Evolutionary conservation across 805 yeast genomes (phyloP).

Genomic region (Cyberlindnera suaveolens): DNA sequence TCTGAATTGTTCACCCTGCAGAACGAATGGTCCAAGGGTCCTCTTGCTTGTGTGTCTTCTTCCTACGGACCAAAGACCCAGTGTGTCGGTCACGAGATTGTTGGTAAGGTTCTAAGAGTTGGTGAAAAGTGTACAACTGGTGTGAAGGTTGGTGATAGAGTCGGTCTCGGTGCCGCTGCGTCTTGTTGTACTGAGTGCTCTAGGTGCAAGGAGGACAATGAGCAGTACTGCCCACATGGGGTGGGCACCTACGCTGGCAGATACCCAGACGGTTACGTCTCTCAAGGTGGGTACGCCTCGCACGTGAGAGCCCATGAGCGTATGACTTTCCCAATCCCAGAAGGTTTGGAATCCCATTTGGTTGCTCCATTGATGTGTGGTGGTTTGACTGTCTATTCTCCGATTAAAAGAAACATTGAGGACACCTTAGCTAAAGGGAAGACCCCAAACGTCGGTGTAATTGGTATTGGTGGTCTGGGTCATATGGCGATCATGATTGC

Average conservation of each 20-base stretch:
- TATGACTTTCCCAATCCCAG: slow-evolving; percentile 61
- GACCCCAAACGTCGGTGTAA: slow-evolving; percentile 40
- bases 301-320: slow-evolving; percentile 59
- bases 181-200: slow-evolving; percentile 56
- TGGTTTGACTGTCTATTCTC: slow-evolving; percentile 68
- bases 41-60: slow-evolving; percentile 18
- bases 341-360: slow-evolving; percentile 38
- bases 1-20: slow-evolving; percentile 48
- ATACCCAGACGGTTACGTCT: slow-evolving; percentile 40
- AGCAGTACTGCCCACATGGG: slow-evolving; percentile 45
- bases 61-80: slow-evolving; percentile 31
- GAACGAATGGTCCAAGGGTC: slow-evolving; percentile 42
- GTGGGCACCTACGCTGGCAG: slow-evolving; percentile 46
- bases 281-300: slow-evolving; percentile 69
- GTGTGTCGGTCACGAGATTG: slow-evolving; percentile 65
- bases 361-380: slow-evolving; percentile 78
- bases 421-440: slow-evolving; percentile 16
- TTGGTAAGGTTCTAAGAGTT: slow-evolving; percentile 51
- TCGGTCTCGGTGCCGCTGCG: slow-evolving; percentile 73
- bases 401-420: slow-evolving; percentile 40
- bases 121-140: slow-evolving; percentile 48
- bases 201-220: slow-evolving; percentile 49
- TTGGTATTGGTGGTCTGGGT: slow-evolving; percentile 54
- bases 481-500: slow-evolving; percentile 52
- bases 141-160: slow-evolving; percentile 63